Evolutionary conservation across 768 basidiomycete species (phyloP).

Genomic region (Lactifluus volemus): DNA sequence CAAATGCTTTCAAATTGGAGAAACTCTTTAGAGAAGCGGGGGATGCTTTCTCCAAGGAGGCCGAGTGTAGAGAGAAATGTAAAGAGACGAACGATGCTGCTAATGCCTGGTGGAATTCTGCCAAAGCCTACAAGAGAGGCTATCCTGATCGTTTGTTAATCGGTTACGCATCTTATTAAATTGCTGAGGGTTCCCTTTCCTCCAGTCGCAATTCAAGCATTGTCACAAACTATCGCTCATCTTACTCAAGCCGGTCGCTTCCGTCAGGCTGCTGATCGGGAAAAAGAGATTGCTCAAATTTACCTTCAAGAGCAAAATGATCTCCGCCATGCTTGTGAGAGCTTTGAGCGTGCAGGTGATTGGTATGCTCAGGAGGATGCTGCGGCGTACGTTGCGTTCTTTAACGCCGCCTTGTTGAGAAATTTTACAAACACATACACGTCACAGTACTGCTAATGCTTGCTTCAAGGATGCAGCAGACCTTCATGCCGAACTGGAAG

Average conservation of each 20-base stretch:
- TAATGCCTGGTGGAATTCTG: constrained; percentile 97
- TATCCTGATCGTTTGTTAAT: constrained; percentile 63
- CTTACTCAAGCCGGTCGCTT: constrained; percentile 83
- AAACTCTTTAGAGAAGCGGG: constrained; percentile 89
- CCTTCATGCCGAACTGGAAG: constrained; percentile 80
- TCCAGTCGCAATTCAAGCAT: constrained; percentile 81
- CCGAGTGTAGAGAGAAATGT: constrained; percentile 85
- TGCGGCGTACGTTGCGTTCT: constrained; percentile 57
- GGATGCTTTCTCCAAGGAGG: constrained; percentile 86
- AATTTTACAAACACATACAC: constrained; percentile 4
- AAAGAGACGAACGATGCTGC: constrained; percentile 92
- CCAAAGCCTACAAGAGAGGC: constrained; percentile 90
- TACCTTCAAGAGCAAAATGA: constrained; percentile 78
- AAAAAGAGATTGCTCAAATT: constrained; percentile 95
- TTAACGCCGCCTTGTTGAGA: background rate
- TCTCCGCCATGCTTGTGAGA: constrained; percentile 80
- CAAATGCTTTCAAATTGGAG: constrained; percentile 88
- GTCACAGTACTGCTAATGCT: constrained; percentile 81
- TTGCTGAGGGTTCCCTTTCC: background rate
- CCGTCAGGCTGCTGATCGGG: constrained; percentile 94
- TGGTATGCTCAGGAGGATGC: constrained; percentile 99
- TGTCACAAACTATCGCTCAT: constrained; percentile 76
- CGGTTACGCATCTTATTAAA: background rate
- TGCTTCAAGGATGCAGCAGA: constrained; percentile 98
- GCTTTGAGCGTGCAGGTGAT: constrained; percentile 85